Percentiles rank a stretch among this genome's conserved stretches.
These are phyloP conservation scores for Centaurea solstitialis DNA, from an alignment of 129 eudicot species.

Conservation along the genomic window DNA sequence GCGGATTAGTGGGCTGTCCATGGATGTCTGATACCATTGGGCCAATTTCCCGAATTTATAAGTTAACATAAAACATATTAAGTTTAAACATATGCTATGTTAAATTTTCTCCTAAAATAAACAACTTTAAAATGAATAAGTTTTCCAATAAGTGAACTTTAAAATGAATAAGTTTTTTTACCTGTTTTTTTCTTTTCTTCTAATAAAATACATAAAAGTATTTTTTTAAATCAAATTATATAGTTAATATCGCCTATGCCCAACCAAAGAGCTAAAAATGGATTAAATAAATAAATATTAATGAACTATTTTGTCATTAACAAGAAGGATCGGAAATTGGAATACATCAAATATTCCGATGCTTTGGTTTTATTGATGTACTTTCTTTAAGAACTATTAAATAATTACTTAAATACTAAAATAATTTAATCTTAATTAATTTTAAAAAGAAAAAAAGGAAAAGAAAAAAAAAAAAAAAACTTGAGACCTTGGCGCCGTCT, in stretches of 20 bases:
- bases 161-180: too few relatives aligned
- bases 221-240: constrained; percentile 5
- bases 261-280: constrained; percentile 8
- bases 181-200: too few relatives aligned
- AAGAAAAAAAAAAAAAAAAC: constrained; percentile 7
- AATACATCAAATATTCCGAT: constrained; percentile 26
- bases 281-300: not conserved
- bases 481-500: constrained; percentile 11
- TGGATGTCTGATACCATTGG: too few relatives aligned
- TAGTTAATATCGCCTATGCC: constrained; percentile 27
- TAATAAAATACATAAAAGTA: not conserved
- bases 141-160: not conserved
- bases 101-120: not conserved
- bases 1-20: too few relatives aligned
- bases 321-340: constrained; percentile 5
- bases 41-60: too few relatives aligned
- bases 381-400: not conserved
- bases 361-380: constrained; percentile 18
- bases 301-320: constrained; percentile 23
- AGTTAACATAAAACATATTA: too few relatives aligned
- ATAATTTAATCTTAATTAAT: not conserved
- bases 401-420: not conserved
- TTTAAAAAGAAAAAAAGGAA: not conserved
- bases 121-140: not conserved
- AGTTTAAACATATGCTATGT: too few relatives aligned